Evolutionary conservation across 2,329 filamentous ascomycete genomes (phyloP), one percentile per base, ranked within the genome.

Genomic region (Aspergillus fructus): DNA sequence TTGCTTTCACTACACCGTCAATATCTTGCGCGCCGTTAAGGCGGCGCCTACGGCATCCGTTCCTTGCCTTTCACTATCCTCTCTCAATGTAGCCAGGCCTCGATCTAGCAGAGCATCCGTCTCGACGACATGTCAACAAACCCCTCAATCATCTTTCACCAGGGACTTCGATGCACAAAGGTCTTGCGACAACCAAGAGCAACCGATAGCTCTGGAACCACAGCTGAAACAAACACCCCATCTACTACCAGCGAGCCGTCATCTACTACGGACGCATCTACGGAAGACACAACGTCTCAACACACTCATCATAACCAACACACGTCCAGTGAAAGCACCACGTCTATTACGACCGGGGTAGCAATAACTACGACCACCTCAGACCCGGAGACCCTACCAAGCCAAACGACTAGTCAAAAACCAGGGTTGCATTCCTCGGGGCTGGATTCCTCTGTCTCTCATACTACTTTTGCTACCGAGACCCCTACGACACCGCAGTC

Each of bases 161-260:
- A 64, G 40, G 64, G 66, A 39, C 59, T 63, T 45, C 60, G 63
- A 62, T 70, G 66, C 53, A 66, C 65, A 40, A 66, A 65, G 53
- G 52, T 67, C 34, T 60, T 57, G 46, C 62, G 62, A 40, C 50
- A 61, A 30, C 62, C 66, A n/a, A 56, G 53, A 12, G 54, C 58
- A 55, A 53, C 58, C n/a, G 50, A 13, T 34, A 30, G 33, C 21
- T 21, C 23, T 19, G 15, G 9, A n/a, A 27, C 23, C 15, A 9
- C 19, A 24, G 12, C 12, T 19, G 33, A 40, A 30, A 11, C 27
- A 30, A 9, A 9, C 42, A 33, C 51, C 34, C 43, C 53, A 15
- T 56, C 58, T 13, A 53, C 49, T 15, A 52, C 56, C 37, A 39
- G 17, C 19, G 45, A 40, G 11, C 15, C 51, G 7, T 23, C 52